phyloP scores from a whole-genome alignment of 2,329 filamentous ascomycete genomes.

The Lasiodiplodia sp. region DNA sequence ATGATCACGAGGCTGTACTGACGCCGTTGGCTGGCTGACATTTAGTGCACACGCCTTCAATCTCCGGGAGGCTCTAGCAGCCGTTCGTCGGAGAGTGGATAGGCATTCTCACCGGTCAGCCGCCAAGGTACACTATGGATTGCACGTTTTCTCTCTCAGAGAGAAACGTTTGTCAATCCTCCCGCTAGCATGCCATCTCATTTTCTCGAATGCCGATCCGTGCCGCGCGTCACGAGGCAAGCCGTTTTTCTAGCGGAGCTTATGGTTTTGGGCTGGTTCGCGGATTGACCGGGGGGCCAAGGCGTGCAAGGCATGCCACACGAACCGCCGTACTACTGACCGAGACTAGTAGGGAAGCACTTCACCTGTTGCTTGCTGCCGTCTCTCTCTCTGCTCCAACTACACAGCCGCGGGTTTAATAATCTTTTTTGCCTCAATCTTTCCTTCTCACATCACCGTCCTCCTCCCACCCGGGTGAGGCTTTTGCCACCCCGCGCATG shows the following conservation, averaged over 20 bases:
- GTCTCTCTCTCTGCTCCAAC: too few relatives aligned
- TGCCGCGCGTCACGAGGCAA: background rate
- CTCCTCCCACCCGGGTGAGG: background rate
- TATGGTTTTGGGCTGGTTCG: background rate
- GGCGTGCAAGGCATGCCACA: background rate
- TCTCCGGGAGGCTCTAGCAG: background rate
- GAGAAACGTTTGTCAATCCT: background rate
- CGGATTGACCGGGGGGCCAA: background rate
- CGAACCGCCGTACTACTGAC: too few relatives aligned
- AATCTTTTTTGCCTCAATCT: too few relatives aligned
- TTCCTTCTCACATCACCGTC: too few relatives aligned
- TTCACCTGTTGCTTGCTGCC: too few relatives aligned
- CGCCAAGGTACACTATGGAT: background rate
- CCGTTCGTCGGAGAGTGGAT: background rate
- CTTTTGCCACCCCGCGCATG: background rate
- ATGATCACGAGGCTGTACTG: background rate
- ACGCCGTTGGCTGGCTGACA: background rate
- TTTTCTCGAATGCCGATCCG: background rate
- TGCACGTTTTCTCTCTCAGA: background rate
- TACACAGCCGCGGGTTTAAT: background rate
- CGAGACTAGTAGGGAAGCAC: too few relatives aligned
- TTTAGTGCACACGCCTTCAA: background rate
- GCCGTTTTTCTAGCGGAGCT: background rate
- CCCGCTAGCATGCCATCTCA: too few relatives aligned
- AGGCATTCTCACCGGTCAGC: background rate